These are phyloP conservation scores for Suillus subaureus DNA, from an alignment of 768 basidiomycete genomes.

Conservation along the genomic window DNA sequence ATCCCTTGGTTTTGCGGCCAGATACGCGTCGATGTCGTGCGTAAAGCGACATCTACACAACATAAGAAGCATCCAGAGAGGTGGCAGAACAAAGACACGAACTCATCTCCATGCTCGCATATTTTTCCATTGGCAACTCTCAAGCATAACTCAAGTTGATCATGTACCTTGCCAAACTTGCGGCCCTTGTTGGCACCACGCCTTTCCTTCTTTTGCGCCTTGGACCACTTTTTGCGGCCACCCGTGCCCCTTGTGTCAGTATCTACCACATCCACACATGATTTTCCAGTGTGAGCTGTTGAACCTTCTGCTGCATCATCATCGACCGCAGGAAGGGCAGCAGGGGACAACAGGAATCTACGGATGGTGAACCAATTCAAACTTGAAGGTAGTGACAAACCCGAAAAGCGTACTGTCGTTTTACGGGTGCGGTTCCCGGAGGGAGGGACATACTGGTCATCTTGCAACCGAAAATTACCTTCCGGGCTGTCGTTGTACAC, in stretches of 20 bases:
- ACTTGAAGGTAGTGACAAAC: not conserved
- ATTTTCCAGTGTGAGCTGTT: constrained; percentile 35
- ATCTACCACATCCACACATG: constrained; percentile 28
- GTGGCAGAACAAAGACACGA: constrained; percentile 26
- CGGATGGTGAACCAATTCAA: constrained; percentile 6
- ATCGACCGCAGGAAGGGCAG: constrained; percentile 37
- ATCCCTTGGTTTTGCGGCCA: constrained; percentile 75
- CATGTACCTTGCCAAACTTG: constrained; percentile 74
- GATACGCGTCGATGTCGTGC: constrained; percentile 78
- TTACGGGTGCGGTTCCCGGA: constrained; percentile 56
- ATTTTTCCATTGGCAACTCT: constrained; percentile 66
- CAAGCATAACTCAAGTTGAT: constrained; percentile 85
- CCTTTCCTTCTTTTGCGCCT: constrained; percentile 72
- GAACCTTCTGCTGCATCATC: constrained; percentile 70
- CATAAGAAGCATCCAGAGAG: not conserved
- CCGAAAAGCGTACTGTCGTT: constrained; percentile 45
- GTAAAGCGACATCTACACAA: constrained; percentile 68
- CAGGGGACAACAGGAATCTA: constrained; percentile 44
- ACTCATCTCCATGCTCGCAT: constrained; percentile 76
- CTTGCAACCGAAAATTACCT: not conserved
- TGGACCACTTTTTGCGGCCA: constrained; percentile 46
- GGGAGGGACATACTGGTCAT: constrained; percentile 19
- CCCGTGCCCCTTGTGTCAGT: constrained; percentile 37
- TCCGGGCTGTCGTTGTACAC: not conserved
- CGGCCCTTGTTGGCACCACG: constrained; percentile 85